Conservation (phyloP, 2,329 filamentous ascomycete species). For the Sarocladium brachiariae region DNA sequence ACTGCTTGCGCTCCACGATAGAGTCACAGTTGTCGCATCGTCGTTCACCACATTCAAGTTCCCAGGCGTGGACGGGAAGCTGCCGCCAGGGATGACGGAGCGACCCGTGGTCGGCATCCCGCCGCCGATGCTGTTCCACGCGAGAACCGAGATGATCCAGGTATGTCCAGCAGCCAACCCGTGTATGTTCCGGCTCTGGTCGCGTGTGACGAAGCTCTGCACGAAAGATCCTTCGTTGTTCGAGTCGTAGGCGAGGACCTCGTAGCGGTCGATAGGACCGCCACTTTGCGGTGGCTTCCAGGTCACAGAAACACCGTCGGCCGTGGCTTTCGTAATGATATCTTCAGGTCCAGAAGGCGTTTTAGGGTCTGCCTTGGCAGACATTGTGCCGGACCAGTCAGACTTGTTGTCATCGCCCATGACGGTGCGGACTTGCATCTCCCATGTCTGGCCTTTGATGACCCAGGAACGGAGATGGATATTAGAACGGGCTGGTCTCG, state of each 20-base stretch:
- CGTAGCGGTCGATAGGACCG: too few relatives aligned
- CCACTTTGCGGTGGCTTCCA: too few relatives aligned
- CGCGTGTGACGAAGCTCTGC: too few relatives aligned
- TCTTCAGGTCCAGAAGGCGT: neutral
- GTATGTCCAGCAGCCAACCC: too few relatives aligned
- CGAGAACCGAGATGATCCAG: too few relatives aligned
- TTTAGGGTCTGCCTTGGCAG: neutral
- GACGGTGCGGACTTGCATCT: neutral
- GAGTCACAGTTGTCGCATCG: neutral
- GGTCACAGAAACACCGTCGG: too few relatives aligned
- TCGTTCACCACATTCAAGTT: neutral
- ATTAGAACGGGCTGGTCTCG: too few relatives aligned
- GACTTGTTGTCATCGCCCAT: neutral
- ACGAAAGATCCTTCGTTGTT: neutral
- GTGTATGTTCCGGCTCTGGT: too few relatives aligned
- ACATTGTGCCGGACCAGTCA: neutral
- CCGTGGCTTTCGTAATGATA: too few relatives aligned
- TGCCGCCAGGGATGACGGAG: neutral
- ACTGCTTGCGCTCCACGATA: neutral
- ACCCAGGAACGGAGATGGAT: too few relatives aligned
- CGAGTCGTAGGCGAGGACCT: neutral
- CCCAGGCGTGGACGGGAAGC: neutral
- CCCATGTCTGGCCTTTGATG: too few relatives aligned
- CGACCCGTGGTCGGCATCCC: neutral
- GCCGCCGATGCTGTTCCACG: neutral